Percentiles rank a stretch among this genome's conserved stretches.
Conservation (phyloP, 371 early-diverging fungal genomes). For the Mycotypha africana region DNA sequence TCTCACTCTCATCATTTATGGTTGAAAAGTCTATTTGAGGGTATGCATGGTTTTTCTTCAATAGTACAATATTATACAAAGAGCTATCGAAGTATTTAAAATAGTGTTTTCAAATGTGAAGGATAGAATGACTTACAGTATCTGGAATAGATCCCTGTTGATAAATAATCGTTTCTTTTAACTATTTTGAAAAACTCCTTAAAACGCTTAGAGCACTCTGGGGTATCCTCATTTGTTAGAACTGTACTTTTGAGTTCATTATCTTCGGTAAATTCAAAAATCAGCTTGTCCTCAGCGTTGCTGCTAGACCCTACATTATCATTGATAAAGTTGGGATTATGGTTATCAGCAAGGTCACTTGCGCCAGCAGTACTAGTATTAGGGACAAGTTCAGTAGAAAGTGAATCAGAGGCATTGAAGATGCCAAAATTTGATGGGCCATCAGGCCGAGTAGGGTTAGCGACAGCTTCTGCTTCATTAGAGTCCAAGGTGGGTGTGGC, state of each 20-base stretch:
- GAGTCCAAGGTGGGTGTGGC: conserved; percentile 10
- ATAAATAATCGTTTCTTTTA: conserved; percentile 12
- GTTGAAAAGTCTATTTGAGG: conserved; percentile 17
- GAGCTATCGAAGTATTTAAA: conserved; percentile 17
- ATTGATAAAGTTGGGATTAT: conserved; percentile 8
- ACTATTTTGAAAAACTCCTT: conserved; percentile 10
- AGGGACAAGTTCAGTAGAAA: conserved; percentile 7
- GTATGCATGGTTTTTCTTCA: conserved; percentile 18
- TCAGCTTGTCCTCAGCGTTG: conserved; percentile 8
- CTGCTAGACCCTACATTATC: conserved; percentile 10
- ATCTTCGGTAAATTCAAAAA: conserved; percentile 11
- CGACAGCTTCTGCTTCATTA: conserved; percentile 13
- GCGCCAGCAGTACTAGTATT: conserved; percentile 7
- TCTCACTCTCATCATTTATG: conserved; percentile 15
- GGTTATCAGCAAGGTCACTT: conserved; percentile 9
- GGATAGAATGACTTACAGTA: conserved; percentile 15
- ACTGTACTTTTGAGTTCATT: conserved; percentile 9
- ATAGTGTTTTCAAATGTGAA: conserved; percentile 13
- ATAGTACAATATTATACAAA: conserved; percentile 16
- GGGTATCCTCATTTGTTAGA: conserved; percentile 9
- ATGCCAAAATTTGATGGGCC: conserved; percentile 12
- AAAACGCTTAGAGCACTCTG: conserved; percentile 10
- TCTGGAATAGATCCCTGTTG: conserved; percentile 12
- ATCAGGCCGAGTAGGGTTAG: conserved; percentile 13
- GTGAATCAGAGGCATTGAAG: conserved; percentile 9